A percentile compares a stretch with the other conserved stretches of the same genome.
Conservation (phyloP, 495 filamentous ascomycete genomes). For the Penicillium crystallinum region DNA sequence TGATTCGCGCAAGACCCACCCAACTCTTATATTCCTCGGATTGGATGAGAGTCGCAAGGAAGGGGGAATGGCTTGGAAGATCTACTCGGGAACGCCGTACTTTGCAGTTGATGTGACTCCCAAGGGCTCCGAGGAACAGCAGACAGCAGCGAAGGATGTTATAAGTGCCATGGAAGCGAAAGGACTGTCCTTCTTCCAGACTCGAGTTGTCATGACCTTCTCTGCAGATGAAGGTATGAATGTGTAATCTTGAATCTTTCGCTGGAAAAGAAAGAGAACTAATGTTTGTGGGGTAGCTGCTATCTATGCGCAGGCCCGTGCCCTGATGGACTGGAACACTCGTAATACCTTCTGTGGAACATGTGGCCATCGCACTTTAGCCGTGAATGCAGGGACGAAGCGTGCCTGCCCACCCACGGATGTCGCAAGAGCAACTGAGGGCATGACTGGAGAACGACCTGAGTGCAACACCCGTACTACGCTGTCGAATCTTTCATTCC, state of each 20-base stretch:
- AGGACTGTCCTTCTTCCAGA: conserved; percentile 55
- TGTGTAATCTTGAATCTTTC: not conserved
- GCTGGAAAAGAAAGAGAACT: not conserved
- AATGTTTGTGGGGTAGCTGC: conserved; percentile 53
- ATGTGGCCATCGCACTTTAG: conserved; percentile 80
- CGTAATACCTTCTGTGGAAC: conserved; percentile 88
- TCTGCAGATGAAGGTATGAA: conserved; percentile 55
- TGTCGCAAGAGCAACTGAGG: conserved; percentile 34
- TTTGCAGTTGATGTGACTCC: conserved; percentile 90
- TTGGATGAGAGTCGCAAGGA: conserved; percentile 63
- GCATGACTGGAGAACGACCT: conserved; percentile 46
- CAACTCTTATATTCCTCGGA: conserved; percentile 80
- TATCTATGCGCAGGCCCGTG: conserved; percentile 84
- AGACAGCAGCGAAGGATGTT: conserved; percentile 37
- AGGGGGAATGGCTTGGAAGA: conserved; percentile 47
- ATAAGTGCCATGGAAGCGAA: conserved; percentile 54
- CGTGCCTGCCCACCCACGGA: conserved; percentile 83
- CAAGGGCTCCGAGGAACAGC: conserved; percentile 50
- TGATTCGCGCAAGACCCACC: conserved; percentile 62
- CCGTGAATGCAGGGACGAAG: conserved; percentile 85
- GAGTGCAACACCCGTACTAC: conserved; percentile 66
- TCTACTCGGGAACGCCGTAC: conserved; percentile 71
- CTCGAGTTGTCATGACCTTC: conserved; percentile 53
- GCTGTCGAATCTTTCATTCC: conserved; percentile 78
- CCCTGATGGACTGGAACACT: conserved; percentile 90